Percentiles rank a stretch among this genome's conserved stretches.
phyloP scores from a whole-genome alignment of 2,329 filamentous ascomycete species.

The Botrytis aclada region DNA sequence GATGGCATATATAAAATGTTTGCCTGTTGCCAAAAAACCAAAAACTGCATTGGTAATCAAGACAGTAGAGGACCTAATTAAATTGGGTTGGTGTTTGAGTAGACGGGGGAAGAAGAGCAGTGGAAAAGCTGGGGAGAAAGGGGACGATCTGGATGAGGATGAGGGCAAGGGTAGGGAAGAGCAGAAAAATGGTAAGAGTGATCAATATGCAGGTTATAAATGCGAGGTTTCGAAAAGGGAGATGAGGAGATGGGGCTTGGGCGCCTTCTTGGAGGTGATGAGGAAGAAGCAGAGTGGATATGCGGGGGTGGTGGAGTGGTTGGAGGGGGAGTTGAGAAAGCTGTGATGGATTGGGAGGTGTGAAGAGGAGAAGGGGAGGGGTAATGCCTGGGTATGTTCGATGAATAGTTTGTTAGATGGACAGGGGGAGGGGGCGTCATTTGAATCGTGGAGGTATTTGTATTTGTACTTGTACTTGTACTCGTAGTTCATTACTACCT shows the following conservation, averaged over 20 bases:
- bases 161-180: conserved; percentile 27
- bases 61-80: conserved; percentile 26
- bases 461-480: neutral
- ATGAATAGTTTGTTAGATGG: neutral
- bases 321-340: conserved; percentile 43
- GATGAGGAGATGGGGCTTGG: conserved; percentile 53
- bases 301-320: conserved; percentile 62
- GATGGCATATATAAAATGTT: conserved; percentile 58
- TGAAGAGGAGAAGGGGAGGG: neutral
- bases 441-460: too few species aligned
- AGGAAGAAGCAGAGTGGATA: conserved; percentile 69
- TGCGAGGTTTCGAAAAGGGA: conserved; percentile 24
- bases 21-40: conserved; percentile 57
- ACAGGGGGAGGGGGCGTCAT: neutral
- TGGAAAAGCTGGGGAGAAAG: conserved; percentile 23
- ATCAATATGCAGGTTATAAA: conserved; percentile 20
- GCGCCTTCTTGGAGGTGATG: conserved; percentile 69
- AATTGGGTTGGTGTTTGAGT: conserved; percentile 31
- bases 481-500: neutral
- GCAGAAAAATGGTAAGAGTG: conserved; percentile 25
- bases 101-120: conserved; percentile 26
- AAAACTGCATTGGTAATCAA: conserved; percentile 53
- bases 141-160: conserved; percentile 22
- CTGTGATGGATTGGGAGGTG: neutral
- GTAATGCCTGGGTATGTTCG: neutral